Evolutionary conservation across 345 rosid species (phyloP), one percentile per base, ranked within the genome.

Genomic region (Corchorus capsularis): DNA sequence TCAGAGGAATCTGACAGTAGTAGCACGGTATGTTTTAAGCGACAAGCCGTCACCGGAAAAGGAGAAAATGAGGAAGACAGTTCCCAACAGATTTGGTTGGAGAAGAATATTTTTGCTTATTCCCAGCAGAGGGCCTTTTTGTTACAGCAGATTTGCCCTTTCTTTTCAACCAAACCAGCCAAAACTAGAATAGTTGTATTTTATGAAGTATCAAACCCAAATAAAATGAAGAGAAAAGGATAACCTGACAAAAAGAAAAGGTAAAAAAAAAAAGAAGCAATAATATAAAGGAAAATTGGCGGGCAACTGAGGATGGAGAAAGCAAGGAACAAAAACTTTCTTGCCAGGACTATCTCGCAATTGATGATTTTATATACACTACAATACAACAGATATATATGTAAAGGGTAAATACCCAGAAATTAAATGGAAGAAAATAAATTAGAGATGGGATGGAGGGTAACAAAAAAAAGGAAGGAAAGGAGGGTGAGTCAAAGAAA

Each of bases 321-420:
- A 60, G 72, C 63, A 70, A 64, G 68, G 77, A 62, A 73, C 73
- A 73, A 68, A 83, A 71, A 54, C 70, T 74, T 78, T 78, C 59
- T 77, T 5, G 77, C 80, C 69, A 55, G 13, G 70, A 77, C 63
- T 60, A 76, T 73, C 69, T 73, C 76, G 73, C 22, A 69, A 78
- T 74, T 77, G 84, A 69, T 55, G 82, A 79, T 75, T 71, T 81
- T 87, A 82, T 86, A 84, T 87, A 87, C 86, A 84, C 86, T 77
- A 82, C 82, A 80, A 82, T 84, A 82, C 86, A 82, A 71, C 34
- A 75, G 77, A 82, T 78, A 77, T 75, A 74, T 79, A 77, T 73
- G 73, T 69, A 75, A 77, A 52, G 81, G 90, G 78, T 50, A 66
- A 69, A 60, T 52, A 73, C 83, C 85, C 76, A 59, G 15, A 76